A percentile compares a stretch with the other conserved stretches of the same genome.
Evolutionary conservation across 2,329 filamentous ascomycete genomes (phyloP).

Genomic region (Stenocarpella maydis): DNA sequence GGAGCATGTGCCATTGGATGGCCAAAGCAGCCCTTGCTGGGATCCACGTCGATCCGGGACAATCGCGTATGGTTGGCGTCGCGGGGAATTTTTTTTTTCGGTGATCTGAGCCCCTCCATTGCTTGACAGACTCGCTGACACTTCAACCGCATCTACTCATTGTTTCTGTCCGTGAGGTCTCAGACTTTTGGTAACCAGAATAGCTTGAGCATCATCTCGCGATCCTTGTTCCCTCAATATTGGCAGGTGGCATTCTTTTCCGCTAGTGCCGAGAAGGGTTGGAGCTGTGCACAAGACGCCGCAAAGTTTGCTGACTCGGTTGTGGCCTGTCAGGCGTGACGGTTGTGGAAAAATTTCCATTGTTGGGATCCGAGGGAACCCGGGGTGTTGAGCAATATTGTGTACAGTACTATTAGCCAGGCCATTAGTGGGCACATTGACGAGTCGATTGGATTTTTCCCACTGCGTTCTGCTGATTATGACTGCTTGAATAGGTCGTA

Average conservation of each 20-base stretch:
- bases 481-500: background rate
- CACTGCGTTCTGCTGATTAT: background rate
- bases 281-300: background rate
- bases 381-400: slow-evolving; percentile 2
- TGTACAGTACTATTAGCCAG: background rate
- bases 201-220: background rate
- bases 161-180: background rate
- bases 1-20: slow-evolving; percentile 14
- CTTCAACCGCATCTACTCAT: background rate
- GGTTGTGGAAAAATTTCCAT: slow-evolving; percentile 16
- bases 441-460: slow-evolving; percentile 12
- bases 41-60: slow-evolving; percentile 31
- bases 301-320: slow-evolving; percentile 33
- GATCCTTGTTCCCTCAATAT: background rate
- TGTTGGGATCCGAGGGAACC: slow-evolving; percentile 21
- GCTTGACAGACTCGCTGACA: background rate
- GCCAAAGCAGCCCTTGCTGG: slow-evolving; percentile 26
- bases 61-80: slow-evolving; percentile 31
- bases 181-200: background rate
- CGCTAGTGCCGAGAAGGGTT: background rate
- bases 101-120: slow-evolving; percentile 22
- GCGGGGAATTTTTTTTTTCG: slow-evolving; percentile 22
- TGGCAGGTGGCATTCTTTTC: background rate
- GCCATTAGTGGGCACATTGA: background rate
- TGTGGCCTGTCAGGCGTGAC: slow-evolving; percentile 2